A percentile compares a stretch with the other conserved stretches of the same genome.
Conservation (phyloP, 257 asterid genomes). For the Solanum clarkiae region DNA sequence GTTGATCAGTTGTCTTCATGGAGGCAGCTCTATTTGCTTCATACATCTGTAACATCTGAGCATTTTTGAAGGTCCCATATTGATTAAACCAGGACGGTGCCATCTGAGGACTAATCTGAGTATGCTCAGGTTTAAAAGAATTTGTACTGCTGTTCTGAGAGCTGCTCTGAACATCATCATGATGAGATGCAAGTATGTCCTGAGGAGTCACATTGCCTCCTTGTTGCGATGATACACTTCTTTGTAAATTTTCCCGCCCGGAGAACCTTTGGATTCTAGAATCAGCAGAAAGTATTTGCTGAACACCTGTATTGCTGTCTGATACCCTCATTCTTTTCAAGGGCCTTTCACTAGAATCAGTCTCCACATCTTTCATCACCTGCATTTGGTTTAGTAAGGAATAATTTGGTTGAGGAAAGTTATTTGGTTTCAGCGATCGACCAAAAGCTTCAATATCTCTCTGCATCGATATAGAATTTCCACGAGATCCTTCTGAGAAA, state of each 20-base stretch:
- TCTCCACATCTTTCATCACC: conserved; percentile 30
- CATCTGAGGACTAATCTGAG: conserved; percentile 57
- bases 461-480: conserved; percentile 41
- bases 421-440: conserved; percentile 59
- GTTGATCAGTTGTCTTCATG: conserved; percentile 27
- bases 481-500: conserved; percentile 44
- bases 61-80: conserved; percentile 51
- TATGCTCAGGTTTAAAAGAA: conserved; percentile 16
- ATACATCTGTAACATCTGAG: conserved; percentile 30
- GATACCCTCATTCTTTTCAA: conserved; percentile 53
- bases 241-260: conserved; percentile 18
- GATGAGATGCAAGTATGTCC: conserved; percentile 18
- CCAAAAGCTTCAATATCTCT: conserved; percentile 80
- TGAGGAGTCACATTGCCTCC: conserved; percentile 32
- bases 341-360: conserved; percentile 41
- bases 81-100: conserved; percentile 84
- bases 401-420: conserved; percentile 33
- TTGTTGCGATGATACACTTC: conserved; percentile 21
- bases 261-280: conserved; percentile 29
- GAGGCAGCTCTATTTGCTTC: conserved; percentile 23
- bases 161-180: conserved; percentile 18
- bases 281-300: conserved; percentile 31
- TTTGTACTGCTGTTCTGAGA: not conserved
- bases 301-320: conserved; percentile 25
- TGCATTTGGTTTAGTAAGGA: conserved; percentile 47